Evolutionary conservation across 305 asterid genomes (phyloP), one percentile per base, ranked within the genome.

Genomic region (Stenogyne calaminthoides): DNA sequence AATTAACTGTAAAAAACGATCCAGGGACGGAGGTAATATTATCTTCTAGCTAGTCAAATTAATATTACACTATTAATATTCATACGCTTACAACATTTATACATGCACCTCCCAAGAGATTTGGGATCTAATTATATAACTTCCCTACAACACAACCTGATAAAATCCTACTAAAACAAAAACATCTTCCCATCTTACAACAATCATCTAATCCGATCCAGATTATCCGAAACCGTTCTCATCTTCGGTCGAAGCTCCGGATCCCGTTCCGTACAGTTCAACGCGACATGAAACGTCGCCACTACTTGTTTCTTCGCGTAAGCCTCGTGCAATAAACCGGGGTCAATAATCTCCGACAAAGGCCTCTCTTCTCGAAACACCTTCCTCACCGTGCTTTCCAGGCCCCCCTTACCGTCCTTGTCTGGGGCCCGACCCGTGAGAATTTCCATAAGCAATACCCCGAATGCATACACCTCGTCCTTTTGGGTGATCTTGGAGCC

Each of bases 161-260:
- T 40, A 6, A 4, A 39, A 49, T 12, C 39, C 72, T 67, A 66
- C 52, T 9, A 60, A 22, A 34, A 52, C 36, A 16, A 61, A 49
- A 10, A 52, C 47, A 64, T 70, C 71, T 77, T 47, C 25, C 36
- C 77, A 67, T 9, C 78, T 80, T 80, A 87, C 73, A 65, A 76
- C 82, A 77, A 60, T 37, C 75, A 60, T 37, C 74, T 77, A 83
- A 89, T 67, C 71, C 88, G 71, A 77, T 95, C 99, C 6, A 95
- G 92, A 72, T 80, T 92, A 34, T 95, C 98, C 2, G 81, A 84
- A 77, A 95, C 94, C 32, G 85, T 72, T 69, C 89, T 88, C 98
- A 95, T 95, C 93, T 92, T 85, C 11, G 98, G 96, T 59, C 98
- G 87, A 66, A 86, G 51, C 80, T 95, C 97, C 1, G 94, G 96